A percentile compares a stretch with the other conserved stretches of the same genome.
Conservation (phyloP, 2,329 filamentous ascomycete genomes). For the Penicillium sp. region DNA sequence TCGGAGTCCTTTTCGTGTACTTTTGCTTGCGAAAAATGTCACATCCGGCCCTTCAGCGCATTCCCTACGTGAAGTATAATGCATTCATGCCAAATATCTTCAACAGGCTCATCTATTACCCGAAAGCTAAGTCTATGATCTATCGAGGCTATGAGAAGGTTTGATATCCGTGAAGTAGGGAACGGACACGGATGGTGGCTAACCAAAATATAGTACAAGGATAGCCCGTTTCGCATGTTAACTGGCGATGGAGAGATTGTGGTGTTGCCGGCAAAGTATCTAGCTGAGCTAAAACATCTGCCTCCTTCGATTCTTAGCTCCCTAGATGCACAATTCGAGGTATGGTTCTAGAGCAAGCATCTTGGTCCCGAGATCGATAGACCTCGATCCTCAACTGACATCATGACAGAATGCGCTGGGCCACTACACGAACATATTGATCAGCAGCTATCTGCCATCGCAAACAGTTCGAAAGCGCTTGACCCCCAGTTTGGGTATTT, state of each 20-base stretch:
- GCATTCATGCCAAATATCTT: constrained; percentile 22
- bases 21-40: constrained; percentile 9
- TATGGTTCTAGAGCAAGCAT: constrained; percentile 3
- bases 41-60: constrained; percentile 10
- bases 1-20: constrained; percentile 9
- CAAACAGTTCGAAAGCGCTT: constrained; percentile 24
- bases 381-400: not conserved
- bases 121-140: constrained; percentile 23
- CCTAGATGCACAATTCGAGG: constrained; percentile 29
- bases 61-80: constrained; percentile 24
- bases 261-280: constrained; percentile 28
- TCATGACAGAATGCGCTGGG: constrained; percentile 27
- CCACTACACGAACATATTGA: constrained; percentile 27
- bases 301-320: constrained; percentile 21
- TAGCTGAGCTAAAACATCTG: constrained; percentile 23
- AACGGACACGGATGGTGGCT: not conserved
- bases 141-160: constrained; percentile 28
- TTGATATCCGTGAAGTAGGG: not conserved
- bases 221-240: constrained; percentile 27
- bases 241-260: constrained; percentile 31
- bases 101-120: constrained; percentile 27
- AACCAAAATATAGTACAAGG: constrained; percentile 24
- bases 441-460: constrained; percentile 24
- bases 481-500: constrained; percentile 24
- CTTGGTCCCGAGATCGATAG: not conserved